Evolutionary conservation across 169 alveolate genomes (phyloP).

Genomic region (Cryptosporidium muris): DNA sequence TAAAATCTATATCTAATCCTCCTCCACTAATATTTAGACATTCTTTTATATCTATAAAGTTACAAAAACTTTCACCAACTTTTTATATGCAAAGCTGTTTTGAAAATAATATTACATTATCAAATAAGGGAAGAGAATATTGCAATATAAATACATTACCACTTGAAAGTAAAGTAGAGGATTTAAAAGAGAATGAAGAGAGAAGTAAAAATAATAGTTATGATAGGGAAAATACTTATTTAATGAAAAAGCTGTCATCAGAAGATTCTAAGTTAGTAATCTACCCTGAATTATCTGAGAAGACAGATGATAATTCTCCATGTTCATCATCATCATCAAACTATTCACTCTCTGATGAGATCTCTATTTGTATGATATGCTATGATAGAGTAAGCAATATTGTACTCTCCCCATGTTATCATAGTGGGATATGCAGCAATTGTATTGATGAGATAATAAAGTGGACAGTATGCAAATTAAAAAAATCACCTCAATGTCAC

Average conservation of each 20-base stretch:
- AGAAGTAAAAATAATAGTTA: no score
- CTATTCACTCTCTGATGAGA: neutral
- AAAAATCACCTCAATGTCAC: slow-evolving; percentile 58
- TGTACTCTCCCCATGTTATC: slow-evolving; percentile 61
- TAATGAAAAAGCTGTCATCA: no score
- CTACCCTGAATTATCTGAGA: neutral
- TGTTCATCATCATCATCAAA: neutral
- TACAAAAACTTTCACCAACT: slow-evolving; percentile 37
- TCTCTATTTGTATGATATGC: slow-evolving; percentile 56
- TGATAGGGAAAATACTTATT: neutral
- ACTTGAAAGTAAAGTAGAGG: no score
- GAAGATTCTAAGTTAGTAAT: neutral
- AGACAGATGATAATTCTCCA: neutral
- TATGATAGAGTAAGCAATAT: slow-evolving; percentile 57
- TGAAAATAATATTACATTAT: neutral
- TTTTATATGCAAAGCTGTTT: slow-evolving; percentile 25
- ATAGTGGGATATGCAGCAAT: slow-evolving; percentile 56
- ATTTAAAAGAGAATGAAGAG: no score
- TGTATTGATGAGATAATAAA: slow-evolving; percentile 65
- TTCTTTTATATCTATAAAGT: slow-evolving; percentile 49
- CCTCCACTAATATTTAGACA: slow-evolving; percentile 67
- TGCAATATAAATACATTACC: no score
- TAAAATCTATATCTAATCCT: slow-evolving; percentile 41
- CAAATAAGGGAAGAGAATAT: no score
- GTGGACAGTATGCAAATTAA: slow-evolving; percentile 69